Evolutionary conservation across 768 basidiomycete species (phyloP).

Genomic region (Russula abietina): DNA sequence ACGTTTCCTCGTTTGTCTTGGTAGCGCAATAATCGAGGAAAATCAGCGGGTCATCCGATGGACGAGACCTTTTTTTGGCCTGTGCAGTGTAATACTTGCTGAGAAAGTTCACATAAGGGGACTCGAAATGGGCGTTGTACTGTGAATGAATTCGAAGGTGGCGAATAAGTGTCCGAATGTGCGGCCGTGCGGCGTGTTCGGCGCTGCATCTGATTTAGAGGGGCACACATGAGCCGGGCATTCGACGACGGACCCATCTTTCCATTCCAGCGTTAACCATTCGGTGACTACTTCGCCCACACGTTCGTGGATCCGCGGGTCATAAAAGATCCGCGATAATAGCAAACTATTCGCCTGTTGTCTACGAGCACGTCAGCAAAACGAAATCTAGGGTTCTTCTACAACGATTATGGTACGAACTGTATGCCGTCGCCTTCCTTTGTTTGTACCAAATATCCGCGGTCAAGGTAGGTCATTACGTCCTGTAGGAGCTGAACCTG

Average conservation of each 20-base stretch:
- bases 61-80: constrained; percentile 37
- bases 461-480: constrained; percentile 9
- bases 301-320: not conserved
- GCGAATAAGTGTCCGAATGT: constrained; percentile 46
- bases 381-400: not conserved
- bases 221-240: not conserved
- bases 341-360: constrained; percentile 15
- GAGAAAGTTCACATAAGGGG: constrained; percentile 46
- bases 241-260: constrained; percentile 18
- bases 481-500: constrained; percentile 43
- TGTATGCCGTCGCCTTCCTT: constrained; percentile 38
- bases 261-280: constrained; percentile 23
- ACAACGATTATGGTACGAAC: constrained; percentile 1
- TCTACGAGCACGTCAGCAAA: constrained; percentile 8
- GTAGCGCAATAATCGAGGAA: constrained; percentile 48
- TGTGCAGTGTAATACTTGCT: constrained; percentile 49
- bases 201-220: constrained; percentile 29
- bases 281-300: constrained; percentile 8
- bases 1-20: constrained; percentile 52
- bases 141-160: constrained; percentile 53
- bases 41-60: constrained; percentile 39
- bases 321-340: constrained; percentile 13
- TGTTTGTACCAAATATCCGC: constrained; percentile 8
- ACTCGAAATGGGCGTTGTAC: constrained; percentile 53
- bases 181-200: constrained; percentile 35